Evolutionary conservation across 257 asterid species (phyloP).

Genomic region (Lantana camara): DNA sequence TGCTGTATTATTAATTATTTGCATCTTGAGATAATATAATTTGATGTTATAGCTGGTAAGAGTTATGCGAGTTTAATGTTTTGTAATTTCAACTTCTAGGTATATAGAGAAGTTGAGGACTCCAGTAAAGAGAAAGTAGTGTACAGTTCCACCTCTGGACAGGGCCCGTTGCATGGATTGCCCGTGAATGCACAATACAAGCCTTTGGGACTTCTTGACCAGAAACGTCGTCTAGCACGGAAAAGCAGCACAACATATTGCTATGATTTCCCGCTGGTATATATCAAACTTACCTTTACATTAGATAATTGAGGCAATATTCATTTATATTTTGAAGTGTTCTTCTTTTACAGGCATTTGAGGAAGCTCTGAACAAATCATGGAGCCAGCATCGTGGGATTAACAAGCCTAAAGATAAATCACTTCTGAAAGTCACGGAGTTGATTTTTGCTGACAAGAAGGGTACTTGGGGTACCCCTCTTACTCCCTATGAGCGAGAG

Average conservation of each 20-base stretch:
- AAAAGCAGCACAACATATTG: slow-evolving; percentile 93
- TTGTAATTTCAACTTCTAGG: slow-evolving; percentile 46
- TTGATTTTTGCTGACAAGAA: slow-evolving; percentile 61
- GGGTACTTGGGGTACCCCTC: slow-evolving; percentile 93
- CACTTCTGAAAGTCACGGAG: slow-evolving; percentile 62
- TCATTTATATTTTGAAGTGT: slow-evolving; percentile 22
- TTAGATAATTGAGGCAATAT: slow-evolving; percentile 3
- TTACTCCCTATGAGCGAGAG: slow-evolving; percentile 60
- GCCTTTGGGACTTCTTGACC: slow-evolving; percentile 82
- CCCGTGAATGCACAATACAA: slow-evolving; percentile 75
- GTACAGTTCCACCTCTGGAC: slow-evolving; percentile 64
- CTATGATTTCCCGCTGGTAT: slow-evolving; percentile 98
- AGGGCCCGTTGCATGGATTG: slow-evolving; percentile 74
- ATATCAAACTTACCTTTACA: slow-evolving; percentile 10
- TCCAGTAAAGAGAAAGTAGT: slow-evolving; percentile 49
- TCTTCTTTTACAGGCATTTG: slow-evolving; percentile 69
- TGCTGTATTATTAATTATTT: no score
- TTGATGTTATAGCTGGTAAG: slow-evolving; percentile 8
- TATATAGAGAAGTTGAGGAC: slow-evolving; percentile 88
- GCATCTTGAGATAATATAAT: neutral
- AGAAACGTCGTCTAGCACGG: slow-evolving; percentile 88
- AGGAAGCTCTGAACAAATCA: slow-evolving; percentile 75
- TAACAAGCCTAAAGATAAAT: slow-evolving; percentile 57
- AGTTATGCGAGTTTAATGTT: slow-evolving; percentile 23
- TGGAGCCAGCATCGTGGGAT: slow-evolving; percentile 55